Evolutionary conservation across 140 eudicot species (phyloP).

Genomic region (Anethum foeniculum): DNA sequence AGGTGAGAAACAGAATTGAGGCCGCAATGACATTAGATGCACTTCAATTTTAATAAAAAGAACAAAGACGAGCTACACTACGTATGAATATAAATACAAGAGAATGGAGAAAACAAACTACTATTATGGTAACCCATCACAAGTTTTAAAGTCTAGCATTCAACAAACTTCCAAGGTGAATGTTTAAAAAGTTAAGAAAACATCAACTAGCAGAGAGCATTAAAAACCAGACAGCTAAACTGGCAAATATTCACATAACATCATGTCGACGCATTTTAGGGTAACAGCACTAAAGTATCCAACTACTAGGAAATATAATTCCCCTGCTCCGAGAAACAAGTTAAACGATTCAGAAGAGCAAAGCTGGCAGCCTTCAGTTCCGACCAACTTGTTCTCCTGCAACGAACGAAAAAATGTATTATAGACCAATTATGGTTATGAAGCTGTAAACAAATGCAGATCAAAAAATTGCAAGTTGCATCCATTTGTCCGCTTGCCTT

Average conservation of each 20-base stretch:
- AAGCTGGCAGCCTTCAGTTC: not conserved
- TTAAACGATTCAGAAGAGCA: not conserved
- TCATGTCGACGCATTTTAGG: constrained; percentile 18
- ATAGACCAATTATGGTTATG: not conserved
- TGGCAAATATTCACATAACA: constrained; percentile 8
- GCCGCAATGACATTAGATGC: not conserved
- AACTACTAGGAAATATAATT: not conserved
- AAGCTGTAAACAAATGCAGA: not conserved
- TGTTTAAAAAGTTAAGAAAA: not conserved
- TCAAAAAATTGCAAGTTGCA: not conserved
- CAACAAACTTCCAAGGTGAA: not conserved
- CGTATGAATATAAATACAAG: not conserved
- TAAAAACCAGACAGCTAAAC: constrained; percentile 6
- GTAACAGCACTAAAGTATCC: not conserved
- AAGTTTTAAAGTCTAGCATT: not conserved
- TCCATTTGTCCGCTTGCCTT: not conserved
- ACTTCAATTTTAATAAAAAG: not conserved
- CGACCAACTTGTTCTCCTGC: not conserved
- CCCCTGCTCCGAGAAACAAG: not conserved
- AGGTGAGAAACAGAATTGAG: not conserved
- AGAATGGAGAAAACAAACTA: not conserved
- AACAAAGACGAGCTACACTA: not conserved
- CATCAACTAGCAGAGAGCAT: not conserved
- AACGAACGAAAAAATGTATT: not conserved
- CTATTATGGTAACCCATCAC: not conserved